Evolutionary conservation across 2,329 filamentous ascomycete species (phyloP).

Genomic region (Verticillium isaacii): DNA sequence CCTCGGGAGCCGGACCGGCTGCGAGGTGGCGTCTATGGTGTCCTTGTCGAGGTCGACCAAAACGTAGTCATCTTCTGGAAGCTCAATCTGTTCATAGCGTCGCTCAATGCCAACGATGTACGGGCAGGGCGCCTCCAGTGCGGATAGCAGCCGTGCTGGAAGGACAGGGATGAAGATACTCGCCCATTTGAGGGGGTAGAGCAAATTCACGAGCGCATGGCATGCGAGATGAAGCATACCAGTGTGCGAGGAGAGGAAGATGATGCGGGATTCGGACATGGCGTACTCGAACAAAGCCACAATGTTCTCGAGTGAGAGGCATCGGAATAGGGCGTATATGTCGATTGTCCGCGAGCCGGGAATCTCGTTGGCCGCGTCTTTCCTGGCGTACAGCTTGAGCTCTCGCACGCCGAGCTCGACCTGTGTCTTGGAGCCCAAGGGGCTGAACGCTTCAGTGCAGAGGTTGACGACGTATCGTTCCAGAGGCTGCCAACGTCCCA

Average conservation of each 20-base stretch:
- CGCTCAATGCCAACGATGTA: conserved; percentile 97
- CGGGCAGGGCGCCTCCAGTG: conserved; percentile 89
- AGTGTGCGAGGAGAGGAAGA: conserved; percentile 91
- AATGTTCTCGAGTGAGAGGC: conserved; percentile 86
- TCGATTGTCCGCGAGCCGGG: conserved; percentile 89
- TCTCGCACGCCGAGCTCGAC: conserved; percentile 89
- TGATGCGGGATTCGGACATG: conserved; percentile 89
- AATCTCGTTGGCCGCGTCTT: conserved; percentile 88
- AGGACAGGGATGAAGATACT: conserved; percentile 92
- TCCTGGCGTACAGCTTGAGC: conserved; percentile 84
- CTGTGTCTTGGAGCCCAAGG: conserved; percentile 89
- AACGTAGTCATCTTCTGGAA: conserved; percentile 94
- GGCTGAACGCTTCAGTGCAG: conserved; percentile 90
- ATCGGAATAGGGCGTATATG: conserved; percentile 87
- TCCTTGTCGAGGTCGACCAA: conserved; percentile 91
- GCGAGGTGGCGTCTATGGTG: conserved; percentile 76
- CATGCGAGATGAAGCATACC: conserved; percentile 94
- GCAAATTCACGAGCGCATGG: conserved; percentile 75
- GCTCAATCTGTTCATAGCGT: conserved; percentile 77
- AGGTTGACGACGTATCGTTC: conserved; percentile 97
- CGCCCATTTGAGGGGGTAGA: conserved; percentile 90
- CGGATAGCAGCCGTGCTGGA: conserved; percentile 81
- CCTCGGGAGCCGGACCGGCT: conserved; percentile 74
- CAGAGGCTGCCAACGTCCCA: conserved; percentile 92
- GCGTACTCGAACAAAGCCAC: conserved; percentile 91